These are phyloP conservation scores for Achaetomium macrosporum DNA, from an alignment of 2,329 filamentous ascomycete genomes.

Conservation along the genomic window DNA sequence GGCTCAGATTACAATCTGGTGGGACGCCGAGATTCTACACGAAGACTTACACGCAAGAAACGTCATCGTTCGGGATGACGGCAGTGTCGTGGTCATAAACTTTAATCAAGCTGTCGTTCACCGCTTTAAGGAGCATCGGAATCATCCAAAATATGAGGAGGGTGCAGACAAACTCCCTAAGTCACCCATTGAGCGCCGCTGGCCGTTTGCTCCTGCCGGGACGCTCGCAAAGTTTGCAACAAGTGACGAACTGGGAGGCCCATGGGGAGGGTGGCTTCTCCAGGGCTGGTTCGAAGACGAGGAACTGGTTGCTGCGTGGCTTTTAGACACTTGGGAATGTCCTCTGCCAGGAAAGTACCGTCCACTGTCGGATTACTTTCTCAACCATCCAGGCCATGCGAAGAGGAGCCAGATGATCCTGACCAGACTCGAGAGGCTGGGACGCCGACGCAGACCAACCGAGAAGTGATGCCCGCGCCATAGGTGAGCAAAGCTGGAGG, in stretches of 20 bases:
- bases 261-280: constrained; percentile 1
- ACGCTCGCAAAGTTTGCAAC: not conserved
- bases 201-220: not conserved
- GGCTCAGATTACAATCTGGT: not conserved
- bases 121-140: not conserved
- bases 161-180: not conserved
- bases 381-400: not conserved
- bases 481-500: too few relatives aligned
- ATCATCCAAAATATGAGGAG: not conserved
- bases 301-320: not conserved
- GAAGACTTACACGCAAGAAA: not conserved
- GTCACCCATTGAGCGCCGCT: constrained; percentile 1
- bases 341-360: not conserved
- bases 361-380: not conserved
- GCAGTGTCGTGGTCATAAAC: not conserved
- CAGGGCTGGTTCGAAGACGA: not conserved
- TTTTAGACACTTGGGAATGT: constrained; percentile 5
- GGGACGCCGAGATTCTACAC: not conserved
- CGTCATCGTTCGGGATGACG: constrained; percentile 1
- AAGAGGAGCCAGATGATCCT: not conserved
- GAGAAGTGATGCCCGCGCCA: too few relatives aligned
- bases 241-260: not conserved
- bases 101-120: not conserved
- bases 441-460: too few relatives aligned
- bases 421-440: not conserved